Base-by-base conservation (phyloP, 352 stramenopile species). In the Phytophthora colocasiae region DNA sequence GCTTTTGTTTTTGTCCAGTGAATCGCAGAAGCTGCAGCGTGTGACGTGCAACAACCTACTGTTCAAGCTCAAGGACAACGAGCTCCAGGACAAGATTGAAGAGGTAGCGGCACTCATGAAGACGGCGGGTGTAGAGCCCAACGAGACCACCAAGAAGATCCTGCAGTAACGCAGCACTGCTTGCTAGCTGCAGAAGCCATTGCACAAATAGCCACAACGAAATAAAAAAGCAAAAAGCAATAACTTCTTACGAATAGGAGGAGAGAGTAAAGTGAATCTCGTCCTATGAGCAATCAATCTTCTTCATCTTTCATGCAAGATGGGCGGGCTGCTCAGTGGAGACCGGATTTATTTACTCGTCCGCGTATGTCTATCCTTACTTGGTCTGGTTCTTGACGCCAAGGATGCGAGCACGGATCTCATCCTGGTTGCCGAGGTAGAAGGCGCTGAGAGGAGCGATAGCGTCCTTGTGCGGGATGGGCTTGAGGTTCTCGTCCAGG, bases 341-440 rank as follows among this genome's bases (percentile, higher is more conserved):
- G 9, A 36, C 31, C 31, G 31, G 31, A 8, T 65, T 51, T 63
- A 59, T 52, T 57, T 36, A 49, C 24, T 64, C 41, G 48, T 61
- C 57, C 22, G 53, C 12, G 47, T 36, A 52, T 24, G 19, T 27
- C 36, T 64, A 17, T 31, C 27, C 57, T 68, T 96, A 98, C 80
- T 98, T 98, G 72, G 96, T 98, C 84, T 99, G 96, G 80, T 98
- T 98, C 90, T 98, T 98, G 59, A 99, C 96, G 40, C 94, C 95
- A 63, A 98, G 93, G 80, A 99, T 99, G 58, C 97, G 91, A 36
- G 85, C 85, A 55, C 92, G 93, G 77, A 99, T 98, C 49, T 97
- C 97, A 47, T 98, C 93, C 76, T 98, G 95, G 81, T 99, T 93
- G 63, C 98, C 97, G 22, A 94, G 70, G 67, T 94, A 94, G 66